phyloP scores from a whole-genome alignment of 2,329 filamentous ascomycete species.

The Aspergillus floridensis region DNA sequence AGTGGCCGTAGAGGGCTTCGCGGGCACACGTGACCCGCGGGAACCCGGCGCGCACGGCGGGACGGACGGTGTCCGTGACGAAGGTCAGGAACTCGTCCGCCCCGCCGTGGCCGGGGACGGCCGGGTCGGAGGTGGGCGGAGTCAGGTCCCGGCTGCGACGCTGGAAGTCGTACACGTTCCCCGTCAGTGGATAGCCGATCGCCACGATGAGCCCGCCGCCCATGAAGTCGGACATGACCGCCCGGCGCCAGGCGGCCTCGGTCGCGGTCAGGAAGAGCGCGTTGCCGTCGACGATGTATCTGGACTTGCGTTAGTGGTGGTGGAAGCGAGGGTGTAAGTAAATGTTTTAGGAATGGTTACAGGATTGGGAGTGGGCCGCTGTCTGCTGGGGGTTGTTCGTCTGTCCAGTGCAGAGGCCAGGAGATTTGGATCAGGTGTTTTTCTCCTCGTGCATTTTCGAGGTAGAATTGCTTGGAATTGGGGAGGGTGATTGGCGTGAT shows the following conservation, averaged over 20 bases:
- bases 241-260: constrained; percentile 21
- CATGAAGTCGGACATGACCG: constrained; percentile 12
- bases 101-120: constrained; percentile 2
- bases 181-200: constrained; percentile 21
- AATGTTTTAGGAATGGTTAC: neutral
- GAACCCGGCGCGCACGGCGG: neutral
- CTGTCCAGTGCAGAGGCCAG: constrained; percentile 20
- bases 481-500: constrained; percentile 1
- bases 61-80: neutral
- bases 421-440: constrained; percentile 22
- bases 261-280: constrained; percentile 24
- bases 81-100: constrained; percentile 11
- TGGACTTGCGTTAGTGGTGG: neutral
- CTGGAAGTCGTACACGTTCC: constrained; percentile 2
- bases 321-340: no score
- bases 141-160: constrained; percentile 9
- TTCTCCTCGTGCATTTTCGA: constrained; percentile 14
- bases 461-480: constrained; percentile 21
- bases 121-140: neutral
- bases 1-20: constrained; percentile 52
- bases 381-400: neutral
- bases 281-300: constrained; percentile 26
- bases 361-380: constrained; percentile 1
- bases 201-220: constrained; percentile 21
- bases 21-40: constrained; percentile 23